These are phyloP conservation scores for Gastrodia elata DNA, from an alignment of 106 monocot species.

Conservation along the genomic window DNA sequence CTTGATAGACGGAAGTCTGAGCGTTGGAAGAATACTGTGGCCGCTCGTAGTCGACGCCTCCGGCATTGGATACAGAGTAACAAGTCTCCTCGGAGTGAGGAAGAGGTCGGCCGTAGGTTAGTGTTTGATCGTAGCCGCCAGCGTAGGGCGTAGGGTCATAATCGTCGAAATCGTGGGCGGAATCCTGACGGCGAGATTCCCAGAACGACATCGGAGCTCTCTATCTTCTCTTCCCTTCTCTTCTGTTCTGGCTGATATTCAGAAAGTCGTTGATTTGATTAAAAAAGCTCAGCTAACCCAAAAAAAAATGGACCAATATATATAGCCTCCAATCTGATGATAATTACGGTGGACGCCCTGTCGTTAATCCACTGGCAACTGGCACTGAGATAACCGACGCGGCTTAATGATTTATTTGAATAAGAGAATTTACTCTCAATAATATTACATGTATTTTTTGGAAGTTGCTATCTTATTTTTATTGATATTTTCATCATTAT, in stretches of 20 bases:
- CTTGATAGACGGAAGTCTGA: slow-evolving; percentile 27
- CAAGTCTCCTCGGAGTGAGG: slow-evolving; percentile 73
- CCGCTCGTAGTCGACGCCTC: slow-evolving; percentile 40
- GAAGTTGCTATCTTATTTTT: too few relatives aligned
- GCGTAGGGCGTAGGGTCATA: slow-evolving; percentile 90
- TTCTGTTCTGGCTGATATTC: too few relatives aligned
- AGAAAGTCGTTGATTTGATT: too few relatives aligned
- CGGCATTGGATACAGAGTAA: slow-evolving; percentile 27
- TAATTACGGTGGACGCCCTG: not conserved
- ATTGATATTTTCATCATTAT: too few relatives aligned
- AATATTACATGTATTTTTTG: too few relatives aligned
- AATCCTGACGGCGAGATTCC: slow-evolving; percentile 16
- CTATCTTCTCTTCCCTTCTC: not conserved
- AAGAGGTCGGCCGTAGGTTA: slow-evolving; percentile 78
- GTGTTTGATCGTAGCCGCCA: slow-evolving; percentile 71
- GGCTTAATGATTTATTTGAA: not conserved
- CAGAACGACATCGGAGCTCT: slow-evolving; percentile 22
- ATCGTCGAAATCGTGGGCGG: slow-evolving; percentile 61
- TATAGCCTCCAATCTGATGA: not conserved
- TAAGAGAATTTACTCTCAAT: too few relatives aligned
- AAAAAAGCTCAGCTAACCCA: too few relatives aligned
- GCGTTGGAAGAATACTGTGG: slow-evolving; percentile 54
- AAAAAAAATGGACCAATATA: not conserved
- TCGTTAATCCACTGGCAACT: not conserved
- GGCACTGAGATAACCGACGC: not conserved